These are phyloP conservation scores for Amanita phalloides DNA, from an alignment of 768 basidiomycete genomes.

Conservation along the genomic window DNA sequence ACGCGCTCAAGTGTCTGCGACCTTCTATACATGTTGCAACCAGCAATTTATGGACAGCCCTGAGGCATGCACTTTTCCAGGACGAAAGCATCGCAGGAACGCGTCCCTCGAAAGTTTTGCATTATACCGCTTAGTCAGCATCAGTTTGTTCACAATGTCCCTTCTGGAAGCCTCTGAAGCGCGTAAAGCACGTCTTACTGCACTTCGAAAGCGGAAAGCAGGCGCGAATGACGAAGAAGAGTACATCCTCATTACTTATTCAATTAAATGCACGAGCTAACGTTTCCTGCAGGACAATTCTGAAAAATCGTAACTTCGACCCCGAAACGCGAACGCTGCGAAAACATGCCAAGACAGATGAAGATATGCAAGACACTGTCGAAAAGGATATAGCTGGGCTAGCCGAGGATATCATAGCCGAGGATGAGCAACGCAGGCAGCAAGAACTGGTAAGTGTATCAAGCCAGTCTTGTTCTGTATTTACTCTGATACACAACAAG, in stretches of 20 bases:
- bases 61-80: slow-evolving; percentile 19
- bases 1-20: slow-evolving; percentile 17
- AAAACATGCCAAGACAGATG: slow-evolving; percentile 47
- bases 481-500: slow-evolving; percentile 25
- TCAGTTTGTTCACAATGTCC: slow-evolving; percentile 24
- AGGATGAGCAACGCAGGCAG: slow-evolving; percentile 76
- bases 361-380: slow-evolving; percentile 70
- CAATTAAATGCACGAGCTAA: not conserved
- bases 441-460: slow-evolving; percentile 70
- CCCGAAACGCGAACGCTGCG: slow-evolving; percentile 73
- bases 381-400: slow-evolving; percentile 79
- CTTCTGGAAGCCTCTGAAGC: slow-evolving; percentile 71
- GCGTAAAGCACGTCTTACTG: slow-evolving; percentile 71
- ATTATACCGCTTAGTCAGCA: slow-evolving; percentile 20
- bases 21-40: slow-evolving; percentile 7
- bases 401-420: slow-evolving; percentile 73
- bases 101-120: not conserved
- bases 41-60: slow-evolving; percentile 13
- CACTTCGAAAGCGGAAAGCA: slow-evolving; percentile 64
- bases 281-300: slow-evolving; percentile 13
- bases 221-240: slow-evolving; percentile 36
- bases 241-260: slow-evolving; percentile 22
- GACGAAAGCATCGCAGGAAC: slow-evolving; percentile 14
- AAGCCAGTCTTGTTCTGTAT: not conserved
- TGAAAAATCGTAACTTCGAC: slow-evolving; percentile 81